These are phyloP conservation scores for Fusarium robinianum DNA, from an alignment of 2,329 filamentous ascomycete species.

Conservation along the genomic window DNA sequence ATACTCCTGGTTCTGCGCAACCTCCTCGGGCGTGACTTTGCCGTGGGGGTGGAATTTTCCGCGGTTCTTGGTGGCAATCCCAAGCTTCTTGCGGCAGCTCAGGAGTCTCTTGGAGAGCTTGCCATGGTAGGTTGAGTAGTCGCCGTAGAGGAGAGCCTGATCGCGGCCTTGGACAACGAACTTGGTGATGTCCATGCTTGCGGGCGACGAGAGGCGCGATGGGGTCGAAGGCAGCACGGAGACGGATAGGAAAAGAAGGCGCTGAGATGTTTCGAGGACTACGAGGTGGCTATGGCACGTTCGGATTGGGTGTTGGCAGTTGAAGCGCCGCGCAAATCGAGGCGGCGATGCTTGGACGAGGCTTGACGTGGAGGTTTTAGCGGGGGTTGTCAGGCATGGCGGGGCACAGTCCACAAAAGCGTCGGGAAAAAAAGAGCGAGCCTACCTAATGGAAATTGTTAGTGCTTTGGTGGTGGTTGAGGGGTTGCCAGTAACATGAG, in stretches of 20 bases:
- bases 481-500: not conserved
- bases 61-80: constrained; percentile 80
- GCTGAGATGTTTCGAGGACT: too few species aligned
- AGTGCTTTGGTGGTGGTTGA: constrained; percentile 7
- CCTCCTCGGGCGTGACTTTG: constrained; percentile 72
- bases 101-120: constrained; percentile 81
- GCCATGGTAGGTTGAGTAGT: constrained; percentile 82
- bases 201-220: constrained; percentile 1
- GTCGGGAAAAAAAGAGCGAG: too few species aligned
- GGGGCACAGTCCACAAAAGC: constrained; percentile 31
- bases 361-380: constrained; percentile 39
- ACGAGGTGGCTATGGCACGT: constrained; percentile 5
- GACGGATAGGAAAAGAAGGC: constrained; percentile 1
- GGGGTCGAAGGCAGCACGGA: not conserved
- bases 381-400: constrained; percentile 30
- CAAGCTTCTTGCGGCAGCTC: constrained; percentile 82
- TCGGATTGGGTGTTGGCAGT: constrained; percentile 4
- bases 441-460: constrained; percentile 23
- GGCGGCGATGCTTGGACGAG: constrained; percentile 24
- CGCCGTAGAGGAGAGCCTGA: constrained; percentile 82
- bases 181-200: constrained; percentile 93
- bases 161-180: constrained; percentile 81
- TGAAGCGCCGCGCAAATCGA: constrained; percentile 17
- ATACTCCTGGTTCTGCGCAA: constrained; percentile 77
- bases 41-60: constrained; percentile 80